phyloP scores from a whole-genome alignment of 2,329 filamentous ascomycete species.

The Tolypocladium pustulatum region DNA sequence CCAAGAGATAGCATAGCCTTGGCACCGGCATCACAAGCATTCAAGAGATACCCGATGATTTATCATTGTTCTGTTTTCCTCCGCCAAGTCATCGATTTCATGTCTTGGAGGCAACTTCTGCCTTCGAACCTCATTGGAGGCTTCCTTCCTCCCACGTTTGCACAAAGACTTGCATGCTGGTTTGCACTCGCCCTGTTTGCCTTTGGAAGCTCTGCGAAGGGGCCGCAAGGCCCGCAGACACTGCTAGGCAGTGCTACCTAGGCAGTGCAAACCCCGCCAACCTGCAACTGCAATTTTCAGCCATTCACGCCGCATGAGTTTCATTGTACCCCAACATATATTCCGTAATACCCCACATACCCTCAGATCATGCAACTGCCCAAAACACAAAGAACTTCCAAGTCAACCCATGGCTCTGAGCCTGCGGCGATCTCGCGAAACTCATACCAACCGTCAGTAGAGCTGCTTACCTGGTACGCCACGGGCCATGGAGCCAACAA shows the following conservation, averaged over 20 bases:
- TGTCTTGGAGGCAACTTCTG: not conserved
- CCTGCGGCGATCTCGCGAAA: too few relatives aligned
- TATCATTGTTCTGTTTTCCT: not conserved
- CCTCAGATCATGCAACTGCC: not conserved
- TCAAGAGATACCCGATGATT: not conserved
- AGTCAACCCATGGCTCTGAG: not conserved
- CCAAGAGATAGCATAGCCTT: not conserved
- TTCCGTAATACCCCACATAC: not conserved
- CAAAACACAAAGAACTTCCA: not conserved
- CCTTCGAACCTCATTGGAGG: too few relatives aligned
- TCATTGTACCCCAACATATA: not conserved
- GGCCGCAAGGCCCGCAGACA: too few relatives aligned
- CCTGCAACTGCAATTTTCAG: too few relatives aligned
- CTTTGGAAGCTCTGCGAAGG: too few relatives aligned
- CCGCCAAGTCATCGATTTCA: not conserved
- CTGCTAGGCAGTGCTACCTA: too few relatives aligned
- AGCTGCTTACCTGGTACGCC: not conserved
- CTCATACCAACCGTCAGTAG: not conserved
- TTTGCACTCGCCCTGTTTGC: too few relatives aligned
- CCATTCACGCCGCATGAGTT: not conserved
- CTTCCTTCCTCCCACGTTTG: too few relatives aligned
- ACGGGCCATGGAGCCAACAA: not conserved
- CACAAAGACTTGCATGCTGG: too few relatives aligned
- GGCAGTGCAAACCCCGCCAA: not conserved
- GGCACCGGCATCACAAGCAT: not conserved